phyloP scores from a whole-genome alignment of 2,329 filamentous ascomycete genomes.

The Colletotrichum tofieldiae region DNA sequence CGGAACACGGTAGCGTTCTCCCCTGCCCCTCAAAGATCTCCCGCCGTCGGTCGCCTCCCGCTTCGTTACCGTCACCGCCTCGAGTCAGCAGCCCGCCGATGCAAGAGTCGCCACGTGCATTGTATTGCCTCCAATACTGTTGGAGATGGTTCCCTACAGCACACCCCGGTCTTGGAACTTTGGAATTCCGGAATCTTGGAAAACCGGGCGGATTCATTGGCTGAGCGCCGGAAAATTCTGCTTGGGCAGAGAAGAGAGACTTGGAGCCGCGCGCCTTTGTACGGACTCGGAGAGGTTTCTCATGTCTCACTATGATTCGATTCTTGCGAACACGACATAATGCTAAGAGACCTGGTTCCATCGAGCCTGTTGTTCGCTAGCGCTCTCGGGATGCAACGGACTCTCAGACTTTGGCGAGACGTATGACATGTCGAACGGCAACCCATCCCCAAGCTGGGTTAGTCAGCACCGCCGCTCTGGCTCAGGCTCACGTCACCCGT shows the following conservation, averaged over 20 bases:
- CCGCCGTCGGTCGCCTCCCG: background rate
- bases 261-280: background rate
- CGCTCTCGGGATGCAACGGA: background rate
- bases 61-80: slow-evolving; percentile 1
- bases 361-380: background rate
- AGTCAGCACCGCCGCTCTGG: background rate
- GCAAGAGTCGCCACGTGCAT: slow-evolving; percentile 12
- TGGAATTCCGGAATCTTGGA: background rate
- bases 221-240: slow-evolving; percentile 20
- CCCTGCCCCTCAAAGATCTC: background rate
- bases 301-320: background rate
- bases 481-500: background rate
- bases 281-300: background rate
- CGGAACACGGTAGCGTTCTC: background rate
- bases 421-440: background rate
- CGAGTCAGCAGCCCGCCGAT: slow-evolving; percentile 11
- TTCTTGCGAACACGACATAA: background rate
- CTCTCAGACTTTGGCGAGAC: background rate
- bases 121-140: background rate
- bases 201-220: slow-evolving; percentile 14
- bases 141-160: background rate
- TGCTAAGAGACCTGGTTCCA: background rate
- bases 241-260: slow-evolving; percentile 27
- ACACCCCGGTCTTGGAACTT: background rate
- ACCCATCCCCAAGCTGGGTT: background rate